Evolutionary conservation across 2,329 filamentous ascomycete species (phyloP).

Genomic region (Keithomyces neogunnii): DNA sequence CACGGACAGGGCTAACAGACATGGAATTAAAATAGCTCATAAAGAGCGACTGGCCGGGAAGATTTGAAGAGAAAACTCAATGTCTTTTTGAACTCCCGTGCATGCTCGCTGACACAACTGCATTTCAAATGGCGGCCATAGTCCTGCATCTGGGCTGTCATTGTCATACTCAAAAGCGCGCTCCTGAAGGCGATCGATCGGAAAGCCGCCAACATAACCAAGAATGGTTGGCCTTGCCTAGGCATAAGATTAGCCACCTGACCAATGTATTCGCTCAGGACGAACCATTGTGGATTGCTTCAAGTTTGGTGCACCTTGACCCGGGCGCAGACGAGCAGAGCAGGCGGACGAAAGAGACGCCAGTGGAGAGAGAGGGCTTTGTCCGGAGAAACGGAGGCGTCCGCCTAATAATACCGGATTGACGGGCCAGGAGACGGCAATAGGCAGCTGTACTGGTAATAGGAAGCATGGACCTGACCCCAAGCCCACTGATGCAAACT

Average conservation of each 20-base stretch:
- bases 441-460: too few species aligned
- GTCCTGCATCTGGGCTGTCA: too few species aligned
- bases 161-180: too few species aligned
- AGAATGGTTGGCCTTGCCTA: slow-evolving; percentile 1
- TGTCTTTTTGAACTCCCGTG: background rate
- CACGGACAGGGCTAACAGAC: background rate
- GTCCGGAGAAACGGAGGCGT: background rate
- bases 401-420: too few species aligned
- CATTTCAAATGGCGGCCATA: too few species aligned
- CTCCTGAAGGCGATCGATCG: too few species aligned
- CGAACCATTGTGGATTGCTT: too few species aligned
- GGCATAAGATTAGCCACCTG: slow-evolving; percentile 2
- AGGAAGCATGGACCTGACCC: too few species aligned
- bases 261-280: background rate
- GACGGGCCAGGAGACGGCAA: too few species aligned
- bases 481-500: too few species aligned
- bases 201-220: background rate
- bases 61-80: background rate
- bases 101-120: too few species aligned
- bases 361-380: background rate
- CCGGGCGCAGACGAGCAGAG: background rate
- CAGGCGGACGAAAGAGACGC: background rate
- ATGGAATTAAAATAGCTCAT: background rate
- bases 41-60: background rate
- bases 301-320: too few species aligned